Percentiles rank a stretch among this genome's conserved stretches.
Evolutionary conservation across 169 alveolate species (phyloP).

Genomic region (Plasmodium inui): DNA sequence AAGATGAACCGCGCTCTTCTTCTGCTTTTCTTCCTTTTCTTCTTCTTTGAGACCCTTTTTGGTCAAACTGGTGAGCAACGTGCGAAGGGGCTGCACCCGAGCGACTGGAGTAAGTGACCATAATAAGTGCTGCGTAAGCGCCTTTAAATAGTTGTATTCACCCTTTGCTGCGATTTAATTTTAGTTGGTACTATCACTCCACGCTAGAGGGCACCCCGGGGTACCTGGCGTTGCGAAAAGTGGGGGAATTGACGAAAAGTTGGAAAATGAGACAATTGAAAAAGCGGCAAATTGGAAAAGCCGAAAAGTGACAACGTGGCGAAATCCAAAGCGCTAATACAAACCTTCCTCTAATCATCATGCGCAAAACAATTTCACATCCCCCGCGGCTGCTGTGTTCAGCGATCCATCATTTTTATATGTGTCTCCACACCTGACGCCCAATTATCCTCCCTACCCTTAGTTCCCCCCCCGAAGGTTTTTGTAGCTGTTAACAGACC

Average conservation of each 20-base stretch:
- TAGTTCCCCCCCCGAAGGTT: constrained; percentile 10
- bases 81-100: background rate
- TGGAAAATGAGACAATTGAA: background rate
- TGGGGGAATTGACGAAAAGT: background rate
- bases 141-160: constrained; percentile 1
- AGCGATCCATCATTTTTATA: background rate
- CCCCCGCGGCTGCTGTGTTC: background rate
- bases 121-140: background rate
- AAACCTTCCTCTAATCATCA: background rate
- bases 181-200: background rate
- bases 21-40: background rate
- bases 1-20: background rate
- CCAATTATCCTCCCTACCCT: background rate
- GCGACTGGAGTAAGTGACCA: background rate
- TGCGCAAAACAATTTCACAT: background rate
- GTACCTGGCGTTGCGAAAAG: background rate
- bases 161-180: background rate
- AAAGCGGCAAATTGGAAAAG: background rate
- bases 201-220: background rate
- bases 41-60: background rate
- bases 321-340: background rate
- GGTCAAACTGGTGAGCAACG: background rate
- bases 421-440: background rate
- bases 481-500: constrained; percentile 48
- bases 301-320: background rate